Conservation (phyloP, 768 basidiomycete species). For the Coprinopsis sp. region DNA sequence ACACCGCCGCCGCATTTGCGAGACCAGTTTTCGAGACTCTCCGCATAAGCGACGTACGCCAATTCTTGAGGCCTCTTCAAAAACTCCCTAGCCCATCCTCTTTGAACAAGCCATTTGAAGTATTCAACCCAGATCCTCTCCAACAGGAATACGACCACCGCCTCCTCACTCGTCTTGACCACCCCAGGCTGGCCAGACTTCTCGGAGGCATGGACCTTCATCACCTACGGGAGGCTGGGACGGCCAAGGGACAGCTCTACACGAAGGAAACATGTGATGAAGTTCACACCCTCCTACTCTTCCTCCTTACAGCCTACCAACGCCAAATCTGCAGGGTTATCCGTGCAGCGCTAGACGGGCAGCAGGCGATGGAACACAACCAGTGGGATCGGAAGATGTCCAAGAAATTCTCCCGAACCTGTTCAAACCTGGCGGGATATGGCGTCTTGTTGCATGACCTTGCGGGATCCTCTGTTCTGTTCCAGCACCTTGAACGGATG, state of each 20-base stretch:
- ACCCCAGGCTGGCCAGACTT: too few species aligned
- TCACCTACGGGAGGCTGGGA: too few species aligned
- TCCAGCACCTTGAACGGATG: background rate
- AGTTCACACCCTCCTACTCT: background rate
- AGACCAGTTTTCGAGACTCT: too few species aligned
- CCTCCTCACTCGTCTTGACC: too few species aligned
- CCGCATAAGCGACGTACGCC: too few species aligned
- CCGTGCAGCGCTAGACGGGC: background rate
- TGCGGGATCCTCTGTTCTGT: background rate
- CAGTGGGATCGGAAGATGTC: background rate
- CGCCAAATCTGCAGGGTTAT: background rate
- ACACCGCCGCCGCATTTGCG: too few species aligned
- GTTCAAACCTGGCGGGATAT: background rate
- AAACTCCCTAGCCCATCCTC: too few species aligned
- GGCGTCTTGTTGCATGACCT: slow-evolving; percentile 1
- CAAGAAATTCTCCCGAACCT: slow-evolving; percentile 1
- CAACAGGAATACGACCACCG: too few species aligned
- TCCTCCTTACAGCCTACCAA: background rate
- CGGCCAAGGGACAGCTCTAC: background rate
- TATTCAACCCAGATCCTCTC: too few species aligned
- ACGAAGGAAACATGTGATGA: background rate
- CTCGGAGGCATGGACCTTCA: too few species aligned
- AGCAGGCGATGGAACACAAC: background rate
- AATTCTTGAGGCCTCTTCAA: too few species aligned
- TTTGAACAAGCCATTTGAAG: too few species aligned